These are phyloP conservation scores for Fusarium fujikuroi DNA, from an alignment of 2,329 filamentous ascomycete species.

Conservation along the genomic window DNA sequence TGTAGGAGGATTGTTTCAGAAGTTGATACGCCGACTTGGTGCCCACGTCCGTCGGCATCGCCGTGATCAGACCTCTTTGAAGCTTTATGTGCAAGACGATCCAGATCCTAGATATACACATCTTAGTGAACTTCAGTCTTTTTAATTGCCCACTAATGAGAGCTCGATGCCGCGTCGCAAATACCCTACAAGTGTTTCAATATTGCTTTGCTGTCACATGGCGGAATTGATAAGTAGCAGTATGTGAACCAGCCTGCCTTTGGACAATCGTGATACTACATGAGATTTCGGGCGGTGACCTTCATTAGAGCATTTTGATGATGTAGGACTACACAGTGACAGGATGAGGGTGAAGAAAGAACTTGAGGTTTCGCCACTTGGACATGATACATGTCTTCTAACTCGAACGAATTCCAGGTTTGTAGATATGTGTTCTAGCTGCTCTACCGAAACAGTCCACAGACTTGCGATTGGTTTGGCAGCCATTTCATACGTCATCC, in stretches of 20 bases:
- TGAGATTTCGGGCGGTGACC: neutral
- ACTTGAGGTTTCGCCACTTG: neutral
- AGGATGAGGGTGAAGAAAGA: neutral
- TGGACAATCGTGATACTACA: neutral
- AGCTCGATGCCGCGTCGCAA: neutral
- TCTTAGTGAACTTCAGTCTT: neutral
- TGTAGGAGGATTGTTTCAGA: conserved; percentile 15
- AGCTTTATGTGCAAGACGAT: neutral
- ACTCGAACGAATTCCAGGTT: neutral
- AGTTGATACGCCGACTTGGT: neutral
- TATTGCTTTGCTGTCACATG: neutral
- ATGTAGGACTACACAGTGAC: neutral
- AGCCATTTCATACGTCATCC: neutral
- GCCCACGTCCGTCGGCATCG: neutral
- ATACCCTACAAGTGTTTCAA: neutral
- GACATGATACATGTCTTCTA: neutral
- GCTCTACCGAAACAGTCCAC: neutral
- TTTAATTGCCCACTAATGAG: neutral
- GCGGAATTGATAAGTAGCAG: neutral
- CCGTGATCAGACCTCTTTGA: neutral
- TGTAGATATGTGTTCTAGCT: neutral
- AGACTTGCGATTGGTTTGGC: neutral
- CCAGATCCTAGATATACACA: neutral
- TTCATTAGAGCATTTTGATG: no score
- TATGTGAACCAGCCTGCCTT: neutral